Evolutionary conservation across 805 yeast species (phyloP).

Genomic region (Saccharomycopsis sp.): DNA sequence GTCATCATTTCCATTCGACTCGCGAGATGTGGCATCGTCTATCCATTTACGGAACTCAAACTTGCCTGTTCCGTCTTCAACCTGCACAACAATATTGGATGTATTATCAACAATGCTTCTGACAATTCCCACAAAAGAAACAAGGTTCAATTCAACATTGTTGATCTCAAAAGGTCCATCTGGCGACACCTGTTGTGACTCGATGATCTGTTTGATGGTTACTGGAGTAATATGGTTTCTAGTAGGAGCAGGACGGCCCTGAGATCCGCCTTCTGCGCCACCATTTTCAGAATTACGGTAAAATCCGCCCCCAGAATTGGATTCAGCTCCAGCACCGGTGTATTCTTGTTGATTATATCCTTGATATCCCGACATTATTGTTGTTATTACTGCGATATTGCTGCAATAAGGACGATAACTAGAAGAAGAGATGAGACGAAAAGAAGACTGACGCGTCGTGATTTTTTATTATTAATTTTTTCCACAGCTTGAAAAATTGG

Average conservation of each 20-base stretch:
- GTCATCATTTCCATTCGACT: conserved; percentile 27
- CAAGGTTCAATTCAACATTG: conserved; percentile 55
- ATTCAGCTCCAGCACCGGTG: conserved; percentile 7
- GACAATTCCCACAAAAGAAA: conserved; percentile 64
- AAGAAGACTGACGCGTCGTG: not conserved
- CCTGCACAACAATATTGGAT: conserved; percentile 45
- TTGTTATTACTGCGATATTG: conserved; percentile 10
- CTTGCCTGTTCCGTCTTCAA: conserved; percentile 78
- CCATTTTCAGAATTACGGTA: conserved; percentile 7
- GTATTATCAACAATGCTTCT: conserved; percentile 56
- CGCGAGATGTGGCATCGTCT: conserved; percentile 32
- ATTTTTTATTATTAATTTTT: too few species aligned
- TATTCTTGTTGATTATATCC: conserved; percentile 19
- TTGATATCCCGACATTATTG: conserved; percentile 19
- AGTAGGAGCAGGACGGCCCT: conserved; percentile 26
- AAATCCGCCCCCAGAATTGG: conserved; percentile 17
- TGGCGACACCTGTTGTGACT: conserved; percentile 50
- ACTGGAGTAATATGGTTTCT: conserved; percentile 51
- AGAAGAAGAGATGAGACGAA: not conserved
- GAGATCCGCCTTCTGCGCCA: conserved; percentile 34
- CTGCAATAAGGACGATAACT: too few species aligned
- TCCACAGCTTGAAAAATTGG: too few species aligned
- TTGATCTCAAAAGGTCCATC: conserved; percentile 61
- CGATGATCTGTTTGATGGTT: conserved; percentile 65
- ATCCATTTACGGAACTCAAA: conserved; percentile 63